A percentile compares a stretch with the other conserved stretches of the same genome.
Conservation (phyloP, 1,284 basidiomycete species). For the Gymnopus androsaceus region DNA sequence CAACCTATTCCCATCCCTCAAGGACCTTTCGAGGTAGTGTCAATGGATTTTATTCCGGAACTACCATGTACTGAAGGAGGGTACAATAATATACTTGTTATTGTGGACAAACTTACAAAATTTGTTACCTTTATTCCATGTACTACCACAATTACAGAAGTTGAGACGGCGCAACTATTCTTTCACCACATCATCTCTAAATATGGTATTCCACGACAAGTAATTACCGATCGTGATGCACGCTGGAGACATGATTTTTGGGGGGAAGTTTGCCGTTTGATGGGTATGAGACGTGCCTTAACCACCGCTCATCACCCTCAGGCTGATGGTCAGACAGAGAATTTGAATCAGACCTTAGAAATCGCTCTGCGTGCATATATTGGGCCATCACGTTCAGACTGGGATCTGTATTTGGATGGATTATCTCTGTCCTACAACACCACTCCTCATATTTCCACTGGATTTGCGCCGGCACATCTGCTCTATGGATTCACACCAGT, state of each 20-base stretch:
- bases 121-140: constrained; percentile 32
- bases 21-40: constrained; percentile 12
- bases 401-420: constrained; percentile 21
- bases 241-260: too few species aligned
- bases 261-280: too few species aligned
- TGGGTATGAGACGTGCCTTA: too few species aligned
- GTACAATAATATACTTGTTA: constrained; percentile 8
- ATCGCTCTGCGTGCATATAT: constrained; percentile 28
- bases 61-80: neutral
- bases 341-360: constrained; percentile 34
- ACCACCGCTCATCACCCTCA: constrained; percentile 36
- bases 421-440: constrained; percentile 27
- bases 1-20: constrained; percentile 8
- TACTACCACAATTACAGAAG: constrained; percentile 27
- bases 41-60: constrained; percentile 13
- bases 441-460: constrained; percentile 24
- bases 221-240: constrained; percentile 3
- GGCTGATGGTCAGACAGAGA: constrained; percentile 35
- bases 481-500: too few species aligned
- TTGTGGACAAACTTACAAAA: constrained; percentile 16
- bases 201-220: constrained; percentile 27
- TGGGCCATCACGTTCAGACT: constrained; percentile 20
- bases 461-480: too few species aligned
- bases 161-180: constrained; percentile 29
- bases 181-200: constrained; percentile 28